Percentiles rank a stretch among this genome's conserved stretches.
These are phyloP conservation scores for Rhynchosporium secalis DNA, from an alignment of 2,329 filamentous ascomycete genomes.

Conservation along the genomic window DNA sequence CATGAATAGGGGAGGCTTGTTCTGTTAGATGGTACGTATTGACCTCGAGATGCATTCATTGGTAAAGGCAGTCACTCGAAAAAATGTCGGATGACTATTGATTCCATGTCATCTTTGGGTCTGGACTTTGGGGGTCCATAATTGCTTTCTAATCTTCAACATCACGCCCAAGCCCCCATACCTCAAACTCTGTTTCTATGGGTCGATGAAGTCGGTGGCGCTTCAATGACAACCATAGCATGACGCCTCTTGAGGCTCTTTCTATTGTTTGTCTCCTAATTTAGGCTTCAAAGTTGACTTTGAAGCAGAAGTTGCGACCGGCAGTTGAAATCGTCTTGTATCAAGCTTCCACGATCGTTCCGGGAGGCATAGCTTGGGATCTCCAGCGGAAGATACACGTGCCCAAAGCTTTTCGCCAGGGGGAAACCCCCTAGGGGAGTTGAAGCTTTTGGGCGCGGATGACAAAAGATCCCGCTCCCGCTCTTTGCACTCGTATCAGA, in stretches of 20 bases:
- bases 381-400: slow-evolving; percentile 25
- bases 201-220: slow-evolving; percentile 26
- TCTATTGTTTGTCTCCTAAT: background rate
- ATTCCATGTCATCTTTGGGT: background rate
- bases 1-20: background rate
- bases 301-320: background rate
- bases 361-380: slow-evolving; percentile 17
- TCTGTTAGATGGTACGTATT: background rate
- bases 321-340: background rate
- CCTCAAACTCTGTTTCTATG: slow-evolving; percentile 8
- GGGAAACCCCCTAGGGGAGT: background rate
- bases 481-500: background rate
- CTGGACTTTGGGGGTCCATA: background rate
- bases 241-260: slow-evolving; percentile 3
- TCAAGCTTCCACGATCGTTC: slow-evolving; percentile 20
- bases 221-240: background rate
- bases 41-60: background rate
- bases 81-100: background rate
- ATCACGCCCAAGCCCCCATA: background rate
- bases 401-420: slow-evolving; percentile 25
- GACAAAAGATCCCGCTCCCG: slow-evolving; percentile 12
- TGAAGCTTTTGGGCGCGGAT: slow-evolving; percentile 7
- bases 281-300: background rate
- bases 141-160: background rate
- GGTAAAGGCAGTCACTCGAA: background rate